A percentile compares a stretch with the other conserved stretches of the same genome.
Conservation (phyloP, 2,329 filamentous ascomycete species). For the Pestalotiopsis sp. region DNA sequence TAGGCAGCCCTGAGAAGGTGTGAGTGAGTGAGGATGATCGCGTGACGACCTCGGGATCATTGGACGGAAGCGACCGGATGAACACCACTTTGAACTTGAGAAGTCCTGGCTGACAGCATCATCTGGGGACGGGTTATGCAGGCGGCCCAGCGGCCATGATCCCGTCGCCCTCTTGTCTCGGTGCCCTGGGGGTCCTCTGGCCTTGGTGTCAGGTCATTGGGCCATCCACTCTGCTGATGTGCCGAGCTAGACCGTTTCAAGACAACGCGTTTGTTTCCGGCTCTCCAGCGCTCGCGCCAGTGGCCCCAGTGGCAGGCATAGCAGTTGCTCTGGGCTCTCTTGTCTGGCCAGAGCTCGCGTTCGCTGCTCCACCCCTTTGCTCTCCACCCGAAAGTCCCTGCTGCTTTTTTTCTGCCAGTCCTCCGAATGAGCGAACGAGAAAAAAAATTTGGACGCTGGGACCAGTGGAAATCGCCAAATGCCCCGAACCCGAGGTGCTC, state of each 20-base stretch:
- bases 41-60: not conserved
- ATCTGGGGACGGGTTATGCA: not conserved
- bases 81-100: not conserved
- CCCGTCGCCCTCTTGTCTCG: not conserved
- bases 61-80: not conserved
- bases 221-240: not conserved
- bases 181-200: not conserved
- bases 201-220: not conserved
- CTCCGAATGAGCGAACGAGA: not conserved
- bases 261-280: not conserved
- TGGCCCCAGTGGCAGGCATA: too few species aligned
- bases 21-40: not conserved
- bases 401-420: not conserved
- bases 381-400: not conserved
- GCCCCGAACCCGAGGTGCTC: constrained; percentile 4
- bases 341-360: not conserved
- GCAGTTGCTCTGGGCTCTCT: not conserved
- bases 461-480: not conserved
- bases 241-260: not conserved
- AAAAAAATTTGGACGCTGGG: not conserved
- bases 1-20: not conserved
- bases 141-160: not conserved
- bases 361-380: not conserved
- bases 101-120: not conserved
- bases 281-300: not conserved